Conservation (phyloP, 2,329 filamentous ascomycete species). For the Venturia nashicola region DNA sequence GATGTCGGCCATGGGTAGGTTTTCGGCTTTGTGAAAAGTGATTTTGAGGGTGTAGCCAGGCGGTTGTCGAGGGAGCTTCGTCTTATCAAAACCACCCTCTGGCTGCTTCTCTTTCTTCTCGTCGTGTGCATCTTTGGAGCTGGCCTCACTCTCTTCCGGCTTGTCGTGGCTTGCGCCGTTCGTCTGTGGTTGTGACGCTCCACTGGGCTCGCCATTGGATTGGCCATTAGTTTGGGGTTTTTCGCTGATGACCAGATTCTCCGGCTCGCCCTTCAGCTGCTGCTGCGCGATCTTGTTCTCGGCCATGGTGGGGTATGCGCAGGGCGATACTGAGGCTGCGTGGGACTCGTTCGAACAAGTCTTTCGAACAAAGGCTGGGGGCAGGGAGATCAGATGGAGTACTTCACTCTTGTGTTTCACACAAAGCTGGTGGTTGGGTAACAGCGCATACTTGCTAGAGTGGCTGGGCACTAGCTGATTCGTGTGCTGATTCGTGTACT, state of each 20-base stretch:
- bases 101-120: constrained; percentile 30
- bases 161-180: neutral
- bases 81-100: constrained; percentile 67
- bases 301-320: neutral
- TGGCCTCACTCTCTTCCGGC: neutral
- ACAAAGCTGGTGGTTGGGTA: no score
- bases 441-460: no score
- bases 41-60: constrained; percentile 77
- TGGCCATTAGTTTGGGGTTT: neutral
- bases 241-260: neutral
- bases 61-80: constrained; percentile 60
- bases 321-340: neutral
- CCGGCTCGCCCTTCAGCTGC: neutral
- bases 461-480: no score
- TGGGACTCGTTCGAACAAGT: neutral
- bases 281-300: neutral
- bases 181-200: neutral
- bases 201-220: neutral
- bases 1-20: constrained; percentile 74
- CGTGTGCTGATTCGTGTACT: no score
- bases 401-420: no score
- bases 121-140: neutral
- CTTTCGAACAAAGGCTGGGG: neutral
- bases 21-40: constrained; percentile 67
- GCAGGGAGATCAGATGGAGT: no score